Evolutionary conservation across 352 stramenopile genomes (phyloP).

Genomic region (Blastocystis sp.): DNA sequence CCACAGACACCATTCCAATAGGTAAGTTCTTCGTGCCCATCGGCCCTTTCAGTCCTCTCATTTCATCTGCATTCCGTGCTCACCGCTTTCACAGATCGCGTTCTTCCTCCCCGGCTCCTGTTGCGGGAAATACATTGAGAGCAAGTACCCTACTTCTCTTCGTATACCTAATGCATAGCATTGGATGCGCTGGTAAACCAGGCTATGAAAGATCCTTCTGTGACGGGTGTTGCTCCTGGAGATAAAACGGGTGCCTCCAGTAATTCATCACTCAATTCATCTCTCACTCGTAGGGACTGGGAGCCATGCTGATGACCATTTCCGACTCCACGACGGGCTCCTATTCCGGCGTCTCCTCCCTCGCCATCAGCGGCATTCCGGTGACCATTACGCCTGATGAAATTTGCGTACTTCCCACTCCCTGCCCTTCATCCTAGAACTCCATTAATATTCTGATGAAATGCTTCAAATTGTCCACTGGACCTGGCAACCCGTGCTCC

Average conservation of each 20-base stretch:
- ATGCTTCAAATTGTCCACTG: constrained; percentile 59
- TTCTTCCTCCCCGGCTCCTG: constrained; percentile 36
- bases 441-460: constrained; percentile 69
- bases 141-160: constrained; percentile 2
- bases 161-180: background rate
- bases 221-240: constrained; percentile 53
- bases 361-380: constrained; percentile 55
- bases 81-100: constrained; percentile 6
- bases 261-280: background rate
- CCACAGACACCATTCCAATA: background rate
- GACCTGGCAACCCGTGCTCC: constrained; percentile 60
- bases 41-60: background rate
- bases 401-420: constrained; percentile 14
- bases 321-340: constrained; percentile 33
- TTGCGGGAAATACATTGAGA: constrained; percentile 50
- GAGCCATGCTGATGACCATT: constrained; percentile 46
- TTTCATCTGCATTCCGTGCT: background rate
- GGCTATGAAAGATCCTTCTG: constrained; percentile 58
- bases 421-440: background rate
- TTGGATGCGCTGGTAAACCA: constrained; percentile 39
- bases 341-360: constrained; percentile 42
- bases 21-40: constrained; percentile 4
- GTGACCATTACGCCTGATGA: constrained; percentile 56
- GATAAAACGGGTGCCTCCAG: constrained; percentile 57
- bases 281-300: constrained; percentile 42